Conservation (phyloP, 495 filamentous ascomycete genomes). For the Hyaloscypha finlandica region DNA sequence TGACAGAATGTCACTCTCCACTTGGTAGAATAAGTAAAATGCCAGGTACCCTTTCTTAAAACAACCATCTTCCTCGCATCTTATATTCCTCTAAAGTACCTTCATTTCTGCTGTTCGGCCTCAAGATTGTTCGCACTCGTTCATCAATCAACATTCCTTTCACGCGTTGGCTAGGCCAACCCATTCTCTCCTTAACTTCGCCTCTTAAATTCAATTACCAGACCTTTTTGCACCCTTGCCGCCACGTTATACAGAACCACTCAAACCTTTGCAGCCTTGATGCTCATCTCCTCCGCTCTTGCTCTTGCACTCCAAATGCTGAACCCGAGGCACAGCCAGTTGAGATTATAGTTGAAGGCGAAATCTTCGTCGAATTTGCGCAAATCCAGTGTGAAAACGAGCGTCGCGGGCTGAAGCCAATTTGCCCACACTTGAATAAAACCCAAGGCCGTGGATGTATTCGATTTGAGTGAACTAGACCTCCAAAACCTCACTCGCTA, state of each 20-base stretch:
- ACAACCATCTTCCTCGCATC: background rate
- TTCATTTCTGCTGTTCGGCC: slow-evolving; percentile 2
- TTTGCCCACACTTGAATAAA: slow-evolving; percentile 6
- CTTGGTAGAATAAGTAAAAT: background rate
- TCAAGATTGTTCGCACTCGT: slow-evolving; percentile 1
- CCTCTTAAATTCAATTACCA: background rate
- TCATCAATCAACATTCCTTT: slow-evolving; percentile 9
- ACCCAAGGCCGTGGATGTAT: background rate
- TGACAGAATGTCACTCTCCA: slow-evolving; percentile 11
- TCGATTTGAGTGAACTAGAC: slow-evolving; percentile 1
- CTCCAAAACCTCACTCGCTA: background rate
- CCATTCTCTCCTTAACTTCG: slow-evolving; percentile 6
- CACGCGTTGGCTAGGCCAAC: slow-evolving; percentile 7
- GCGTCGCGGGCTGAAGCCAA: background rate
- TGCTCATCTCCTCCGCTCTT: slow-evolving; percentile 1
- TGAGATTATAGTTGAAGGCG: slow-evolving; percentile 2
- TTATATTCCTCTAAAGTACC: slow-evolving; percentile 1
- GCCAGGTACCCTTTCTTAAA: background rate
- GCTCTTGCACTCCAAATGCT: background rate
- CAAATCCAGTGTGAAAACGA: slow-evolving; percentile 7
- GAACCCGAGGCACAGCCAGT: slow-evolving; percentile 1
- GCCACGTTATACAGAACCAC: background rate
- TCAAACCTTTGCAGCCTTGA: background rate
- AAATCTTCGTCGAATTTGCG: background rate
- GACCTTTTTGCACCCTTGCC: background rate